Base-by-base conservation (phyloP, 1,139 yeast species). In the Chernovozyma sophiae-reginae region DNA sequence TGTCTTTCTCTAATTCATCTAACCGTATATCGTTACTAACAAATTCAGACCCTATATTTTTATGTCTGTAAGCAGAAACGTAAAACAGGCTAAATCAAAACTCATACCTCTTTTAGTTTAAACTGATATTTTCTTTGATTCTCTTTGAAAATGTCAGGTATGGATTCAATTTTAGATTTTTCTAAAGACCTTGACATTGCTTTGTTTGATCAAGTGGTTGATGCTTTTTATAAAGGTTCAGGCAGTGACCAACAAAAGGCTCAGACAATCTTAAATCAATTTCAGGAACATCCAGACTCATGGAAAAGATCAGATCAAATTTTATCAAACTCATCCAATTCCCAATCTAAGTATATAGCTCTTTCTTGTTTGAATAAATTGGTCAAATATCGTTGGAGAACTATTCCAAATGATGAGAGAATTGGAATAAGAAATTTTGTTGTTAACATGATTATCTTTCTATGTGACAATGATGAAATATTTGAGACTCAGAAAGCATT, bases 301-400 rank as follows among this genome's bases (percentile, higher is more conserved):
- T 92, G 99, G 99, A 87, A 86, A 49, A 78, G 85, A 42, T 94
- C 96, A 23, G 97, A 92, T 54, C 81, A 84, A 57, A 90, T 92
- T 43, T 72, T 92, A 49, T 92, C 92, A 48, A 74, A 70, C 47
- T 81, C 95, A 6, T 67, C 67, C 39, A 86, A 87, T 56, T 72
- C 96, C 28, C 96, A 92, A 59, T 76, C 96, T 27, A 92, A 90
- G 65, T 94, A 83, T 59, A 86, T 92, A 55, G 98, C 97, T 12
- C 70, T 92, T 41, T 81, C 95, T 25, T 84, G 94, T 47, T 72
- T 94, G 52, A 96, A 92, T 62, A 87, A 86, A 51, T 74, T 92
- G 55, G 89, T 92, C 55, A 85, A 82, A 48, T 86, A 94, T 37
- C 80, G 90, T 51, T 92, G 99, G 99, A 92, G 89, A 62, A 77